Percentiles rank a stretch among this genome's conserved stretches.
These are phyloP conservation scores for Cyclotella distinguenda DNA, from an alignment of 108 stramenopile genomes.

Conservation along the genomic window DNA sequence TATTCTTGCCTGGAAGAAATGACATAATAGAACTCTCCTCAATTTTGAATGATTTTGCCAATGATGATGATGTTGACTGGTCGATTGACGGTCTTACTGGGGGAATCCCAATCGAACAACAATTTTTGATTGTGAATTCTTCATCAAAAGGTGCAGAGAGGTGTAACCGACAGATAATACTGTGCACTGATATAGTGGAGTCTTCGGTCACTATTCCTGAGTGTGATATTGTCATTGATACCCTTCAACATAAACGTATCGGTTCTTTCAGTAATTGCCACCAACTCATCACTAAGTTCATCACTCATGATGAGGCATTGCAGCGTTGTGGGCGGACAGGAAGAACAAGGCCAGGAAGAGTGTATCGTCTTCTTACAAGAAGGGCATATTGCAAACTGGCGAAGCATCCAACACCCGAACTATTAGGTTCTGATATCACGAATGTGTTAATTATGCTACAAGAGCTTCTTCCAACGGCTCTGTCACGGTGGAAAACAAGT, in stretches of 20 bases:
- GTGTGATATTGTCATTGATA: background rate
- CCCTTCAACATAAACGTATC: background rate
- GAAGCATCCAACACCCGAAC: background rate
- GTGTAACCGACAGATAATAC: background rate
- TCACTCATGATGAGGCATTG: background rate
- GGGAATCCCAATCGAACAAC: background rate
- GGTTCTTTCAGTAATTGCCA: background rate
- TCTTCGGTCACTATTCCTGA: background rate
- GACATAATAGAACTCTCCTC: background rate
- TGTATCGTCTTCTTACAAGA: background rate
- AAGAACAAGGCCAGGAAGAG: background rate
- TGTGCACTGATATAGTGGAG: background rate
- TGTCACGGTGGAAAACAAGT: background rate
- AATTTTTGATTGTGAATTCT: background rate
- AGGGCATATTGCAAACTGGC: background rate
- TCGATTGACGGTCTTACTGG: background rate
- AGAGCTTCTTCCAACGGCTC: background rate
- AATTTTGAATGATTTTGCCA: background rate
- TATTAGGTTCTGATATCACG: background rate
- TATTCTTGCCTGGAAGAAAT: background rate
- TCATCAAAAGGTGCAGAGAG: background rate
- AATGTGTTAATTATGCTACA: background rate
- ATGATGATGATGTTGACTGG: background rate
- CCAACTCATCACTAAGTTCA: background rate
- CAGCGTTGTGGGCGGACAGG: background rate